Conservation (phyloP, 2,329 filamentous ascomycete genomes). For the Aureobasidium lini region DNA sequence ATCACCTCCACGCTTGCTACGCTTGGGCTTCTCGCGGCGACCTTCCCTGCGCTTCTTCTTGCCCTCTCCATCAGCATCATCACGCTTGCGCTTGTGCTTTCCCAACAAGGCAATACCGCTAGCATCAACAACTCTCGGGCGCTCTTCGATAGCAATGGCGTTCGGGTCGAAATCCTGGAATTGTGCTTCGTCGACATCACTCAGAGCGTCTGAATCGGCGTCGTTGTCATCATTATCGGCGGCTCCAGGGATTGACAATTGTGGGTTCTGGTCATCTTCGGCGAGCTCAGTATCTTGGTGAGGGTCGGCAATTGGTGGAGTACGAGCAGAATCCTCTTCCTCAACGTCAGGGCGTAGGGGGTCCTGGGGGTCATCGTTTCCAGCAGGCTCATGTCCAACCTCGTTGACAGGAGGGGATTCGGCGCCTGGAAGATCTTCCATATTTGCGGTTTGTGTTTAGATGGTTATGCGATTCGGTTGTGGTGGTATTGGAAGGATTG, state of each 20-base stretch:
- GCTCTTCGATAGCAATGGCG: slow-evolving; percentile 54
- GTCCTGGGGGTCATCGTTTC: slow-evolving; percentile 39
- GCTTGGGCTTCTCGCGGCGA: slow-evolving; percentile 48
- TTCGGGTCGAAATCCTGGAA: slow-evolving; percentile 58
- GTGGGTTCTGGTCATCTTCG: slow-evolving; percentile 24
- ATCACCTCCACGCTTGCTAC: slow-evolving; percentile 45
- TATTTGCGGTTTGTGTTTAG: neutral
- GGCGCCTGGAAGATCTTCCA: slow-evolving; percentile 19
- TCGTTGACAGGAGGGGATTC: slow-evolving; percentile 31
- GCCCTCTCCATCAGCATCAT: slow-evolving; percentile 51
- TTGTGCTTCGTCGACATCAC: slow-evolving; percentile 58
- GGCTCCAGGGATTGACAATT: slow-evolving; percentile 20
- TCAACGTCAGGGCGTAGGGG: slow-evolving; percentile 40
- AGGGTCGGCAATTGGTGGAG: slow-evolving; percentile 36
- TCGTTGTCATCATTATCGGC: slow-evolving; percentile 44
- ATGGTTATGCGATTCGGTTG: neutral
- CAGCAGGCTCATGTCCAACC: slow-evolving; percentile 37
- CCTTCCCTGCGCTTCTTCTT: slow-evolving; percentile 62
- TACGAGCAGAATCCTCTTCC: slow-evolving; percentile 39
- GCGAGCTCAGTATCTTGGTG: slow-evolving; percentile 39
- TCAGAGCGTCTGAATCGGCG: slow-evolving; percentile 52
- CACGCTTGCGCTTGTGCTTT: slow-evolving; percentile 59
- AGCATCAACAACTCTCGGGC: slow-evolving; percentile 53
- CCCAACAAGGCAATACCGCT: slow-evolving; percentile 54
- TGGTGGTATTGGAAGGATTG: neutral